Conservation (phyloP, 2,329 filamentous ascomycete species). For the Pseudogymnoascus sp. region DNA sequence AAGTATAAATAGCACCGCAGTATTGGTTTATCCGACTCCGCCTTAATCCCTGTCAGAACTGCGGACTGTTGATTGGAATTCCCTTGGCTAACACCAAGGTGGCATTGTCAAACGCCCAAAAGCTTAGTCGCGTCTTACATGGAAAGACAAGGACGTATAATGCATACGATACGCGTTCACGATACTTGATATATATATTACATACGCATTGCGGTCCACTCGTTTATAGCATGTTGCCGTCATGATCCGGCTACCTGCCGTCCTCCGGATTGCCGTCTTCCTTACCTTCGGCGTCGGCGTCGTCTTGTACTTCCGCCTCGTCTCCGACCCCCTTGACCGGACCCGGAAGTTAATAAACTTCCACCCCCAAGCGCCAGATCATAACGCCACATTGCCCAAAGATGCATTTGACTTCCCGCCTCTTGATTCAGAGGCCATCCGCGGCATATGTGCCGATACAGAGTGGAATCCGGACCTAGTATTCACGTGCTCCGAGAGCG, state of each 20-base stretch:
- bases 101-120: conserved; percentile 14
- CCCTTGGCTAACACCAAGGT: conserved; percentile 9
- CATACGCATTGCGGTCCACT: not conserved
- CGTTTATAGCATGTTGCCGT: not conserved
- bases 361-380: not conserved
- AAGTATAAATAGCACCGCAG: conserved; percentile 5
- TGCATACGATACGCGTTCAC: not conserved
- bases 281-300: not conserved
- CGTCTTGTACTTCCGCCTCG: not conserved
- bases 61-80: not conserved
- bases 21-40: conserved; percentile 1
- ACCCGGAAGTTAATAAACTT: not conserved
- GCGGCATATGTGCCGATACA: conserved; percentile 28
- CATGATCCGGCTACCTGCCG: not conserved
- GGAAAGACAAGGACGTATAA: not conserved
- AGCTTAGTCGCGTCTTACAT: conserved; percentile 11
- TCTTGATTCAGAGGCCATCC: conserved; percentile 31
- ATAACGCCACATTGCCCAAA: not conserved
- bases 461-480: conserved; percentile 31
- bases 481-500: conserved; percentile 35
- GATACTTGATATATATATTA: not conserved
- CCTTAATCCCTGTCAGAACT: not conserved
- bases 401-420: conserved; percentile 32
- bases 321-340: not conserved
- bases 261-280: not conserved